phyloP scores from a whole-genome alignment of 805 yeast genomes.

The Soucietia sequanensis region DNA sequence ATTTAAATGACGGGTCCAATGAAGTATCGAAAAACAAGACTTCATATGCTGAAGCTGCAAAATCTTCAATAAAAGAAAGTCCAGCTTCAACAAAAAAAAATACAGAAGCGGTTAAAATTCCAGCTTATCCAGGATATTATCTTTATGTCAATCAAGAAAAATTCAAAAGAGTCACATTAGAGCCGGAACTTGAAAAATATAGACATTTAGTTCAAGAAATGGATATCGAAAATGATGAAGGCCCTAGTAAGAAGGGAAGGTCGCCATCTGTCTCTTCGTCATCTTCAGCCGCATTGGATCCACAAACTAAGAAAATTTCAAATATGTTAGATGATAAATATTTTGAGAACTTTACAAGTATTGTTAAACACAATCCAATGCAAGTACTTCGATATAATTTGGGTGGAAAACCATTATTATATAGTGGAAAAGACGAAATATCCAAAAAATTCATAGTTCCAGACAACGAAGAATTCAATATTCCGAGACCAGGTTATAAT shows the following conservation, averaged over 20 bases:
- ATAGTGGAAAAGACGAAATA: constrained; percentile 59
- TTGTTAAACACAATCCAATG: constrained; percentile 75
- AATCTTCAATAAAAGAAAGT: neutral
- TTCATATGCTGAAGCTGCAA: constrained; percentile 18
- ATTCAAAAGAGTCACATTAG: constrained; percentile 51
- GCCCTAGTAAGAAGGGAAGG: constrained; percentile 9
- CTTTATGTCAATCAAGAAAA: constrained; percentile 73
- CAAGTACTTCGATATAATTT: constrained; percentile 86
- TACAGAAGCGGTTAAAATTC: constrained; percentile 7
- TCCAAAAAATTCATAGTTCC: constrained; percentile 31
- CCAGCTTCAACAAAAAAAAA: constrained; percentile 4
- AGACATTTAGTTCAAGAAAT: constrained; percentile 51
- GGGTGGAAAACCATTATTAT: constrained; percentile 75
- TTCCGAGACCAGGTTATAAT: constrained; percentile 62
- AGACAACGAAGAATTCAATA: constrained; percentile 12
- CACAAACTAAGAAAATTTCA: constrained; percentile 23
- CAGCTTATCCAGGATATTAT: constrained; percentile 58
- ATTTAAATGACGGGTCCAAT: constrained; percentile 4
- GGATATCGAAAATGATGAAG: constrained; percentile 40
- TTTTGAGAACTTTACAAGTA: constrained; percentile 75
- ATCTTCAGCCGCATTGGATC: constrained; percentile 11
- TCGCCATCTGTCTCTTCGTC: constrained; percentile 4
- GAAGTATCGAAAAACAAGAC: no score
- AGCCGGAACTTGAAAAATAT: constrained; percentile 49
- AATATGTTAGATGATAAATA: constrained; percentile 64